Conservation (phyloP, 768 basidiomycete genomes). For the Amyloporia xantha region DNA sequence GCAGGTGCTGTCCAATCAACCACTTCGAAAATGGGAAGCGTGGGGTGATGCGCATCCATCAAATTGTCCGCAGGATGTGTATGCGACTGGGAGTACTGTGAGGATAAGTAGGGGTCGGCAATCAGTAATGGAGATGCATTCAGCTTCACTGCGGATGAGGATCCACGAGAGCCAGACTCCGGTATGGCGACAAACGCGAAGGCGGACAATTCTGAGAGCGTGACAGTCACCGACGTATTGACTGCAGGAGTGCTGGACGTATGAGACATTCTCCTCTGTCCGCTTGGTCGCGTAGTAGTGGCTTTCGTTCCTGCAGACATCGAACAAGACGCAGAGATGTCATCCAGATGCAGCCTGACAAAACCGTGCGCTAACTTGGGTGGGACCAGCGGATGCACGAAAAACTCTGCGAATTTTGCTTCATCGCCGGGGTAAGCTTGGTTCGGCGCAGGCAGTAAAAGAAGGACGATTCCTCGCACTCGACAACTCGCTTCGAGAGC, state of each 20-base stretch:
- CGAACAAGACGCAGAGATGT: constrained; percentile 18
- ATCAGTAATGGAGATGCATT: constrained; percentile 62
- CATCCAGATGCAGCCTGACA: constrained; percentile 35
- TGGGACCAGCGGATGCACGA: constrained; percentile 53
- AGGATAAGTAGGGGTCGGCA: constrained; percentile 59
- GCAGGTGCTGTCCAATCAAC: constrained; percentile 54
- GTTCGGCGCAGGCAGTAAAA: constrained; percentile 35
- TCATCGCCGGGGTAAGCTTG: constrained; percentile 3
- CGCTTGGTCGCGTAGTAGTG: constrained; percentile 1
- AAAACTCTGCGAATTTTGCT: constrained; percentile 34
- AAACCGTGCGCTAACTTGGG: constrained; percentile 44
- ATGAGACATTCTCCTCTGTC: not conserved
- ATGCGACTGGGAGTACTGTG: constrained; percentile 46
- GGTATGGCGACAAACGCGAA: constrained; percentile 38
- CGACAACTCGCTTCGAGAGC: constrained; percentile 27
- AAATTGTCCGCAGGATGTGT: constrained; percentile 29
- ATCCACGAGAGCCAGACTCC: not conserved
- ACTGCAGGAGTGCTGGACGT: not conserved
- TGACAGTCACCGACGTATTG: constrained; percentile 5
- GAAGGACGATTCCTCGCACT: constrained; percentile 40
- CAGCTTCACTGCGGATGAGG: not conserved
- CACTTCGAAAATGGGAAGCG: constrained; percentile 51
- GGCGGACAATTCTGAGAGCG: constrained; percentile 47
- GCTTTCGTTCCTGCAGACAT: not conserved
- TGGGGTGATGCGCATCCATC: not conserved